phyloP scores from a whole-genome alignment of 2,329 filamentous ascomycete genomes.

The Chaetomiaceae sp. region DNA sequence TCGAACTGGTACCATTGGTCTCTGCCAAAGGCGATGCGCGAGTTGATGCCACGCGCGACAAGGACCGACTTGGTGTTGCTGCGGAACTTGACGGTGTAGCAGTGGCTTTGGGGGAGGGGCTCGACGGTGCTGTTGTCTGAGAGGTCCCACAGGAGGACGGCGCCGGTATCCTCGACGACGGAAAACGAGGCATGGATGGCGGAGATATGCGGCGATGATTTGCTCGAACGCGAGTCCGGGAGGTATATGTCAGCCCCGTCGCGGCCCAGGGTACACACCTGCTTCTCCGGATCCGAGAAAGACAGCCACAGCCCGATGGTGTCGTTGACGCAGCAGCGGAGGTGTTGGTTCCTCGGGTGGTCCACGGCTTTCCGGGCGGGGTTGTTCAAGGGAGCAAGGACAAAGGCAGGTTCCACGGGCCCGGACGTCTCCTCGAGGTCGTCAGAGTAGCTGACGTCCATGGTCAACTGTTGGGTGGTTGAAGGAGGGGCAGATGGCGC shows the following conservation, averaged over 20 bases:
- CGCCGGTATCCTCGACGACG: conserved; percentile 23
- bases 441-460: conserved; percentile 13
- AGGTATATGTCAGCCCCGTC: conserved; percentile 22
- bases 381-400: conserved; percentile 17
- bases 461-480: conserved; percentile 10
- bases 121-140: conserved; percentile 23
- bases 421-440: background rate
- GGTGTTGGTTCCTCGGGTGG: conserved; percentile 1
- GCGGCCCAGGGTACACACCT: conserved; percentile 20
- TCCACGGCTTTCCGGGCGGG: conserved; percentile 15
- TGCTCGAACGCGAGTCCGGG: conserved; percentile 16
- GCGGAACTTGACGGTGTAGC: conserved; percentile 23
- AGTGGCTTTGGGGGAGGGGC: conserved; percentile 18
- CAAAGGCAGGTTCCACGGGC: conserved; percentile 10
- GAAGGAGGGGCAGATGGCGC: conserved; percentile 1
- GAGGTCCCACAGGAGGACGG: conserved; percentile 27
- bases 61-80: conserved; percentile 22
- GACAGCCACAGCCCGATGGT: conserved; percentile 22
- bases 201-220: conserved; percentile 21
- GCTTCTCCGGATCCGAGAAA: conserved; percentile 15
- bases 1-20: conserved; percentile 27
- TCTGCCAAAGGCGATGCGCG: conserved; percentile 24
- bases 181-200: conserved; percentile 26
- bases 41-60: conserved; percentile 27
- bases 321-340: conserved; percentile 9